A percentile compares a stretch with the other conserved stretches of the same genome.
Conservation (phyloP, 352 stramenopile genomes). For the Globisporangium solare region DNA sequence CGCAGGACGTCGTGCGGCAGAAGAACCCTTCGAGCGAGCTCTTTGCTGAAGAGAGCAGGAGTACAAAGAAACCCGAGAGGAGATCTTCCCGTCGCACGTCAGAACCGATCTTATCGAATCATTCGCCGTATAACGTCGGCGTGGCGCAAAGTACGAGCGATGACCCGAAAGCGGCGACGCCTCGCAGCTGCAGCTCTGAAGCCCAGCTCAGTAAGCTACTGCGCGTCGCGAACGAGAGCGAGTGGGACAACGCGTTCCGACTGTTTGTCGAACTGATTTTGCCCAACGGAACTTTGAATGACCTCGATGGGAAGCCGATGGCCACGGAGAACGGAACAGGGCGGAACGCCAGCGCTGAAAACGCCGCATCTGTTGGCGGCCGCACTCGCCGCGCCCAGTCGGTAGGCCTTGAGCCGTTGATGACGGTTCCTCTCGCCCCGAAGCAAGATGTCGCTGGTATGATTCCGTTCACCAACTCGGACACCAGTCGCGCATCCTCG, state of each 20-base stretch:
- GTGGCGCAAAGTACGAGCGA: neutral
- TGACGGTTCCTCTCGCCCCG: too few relatives aligned
- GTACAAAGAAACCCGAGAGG: neutral
- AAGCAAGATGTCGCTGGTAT: too few relatives aligned
- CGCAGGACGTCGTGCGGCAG: conserved; percentile 28
- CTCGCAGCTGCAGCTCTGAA: neutral
- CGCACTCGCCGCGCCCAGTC: conserved; percentile 8
- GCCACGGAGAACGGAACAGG: neutral
- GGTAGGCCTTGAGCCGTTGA: neutral
- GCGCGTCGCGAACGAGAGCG: conserved; percentile 13
- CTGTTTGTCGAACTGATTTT: conserved; percentile 47
- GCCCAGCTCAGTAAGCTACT: conserved; percentile 13
- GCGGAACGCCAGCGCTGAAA: neutral
- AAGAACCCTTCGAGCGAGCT: conserved; percentile 27
- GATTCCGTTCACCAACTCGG: too few relatives aligned
- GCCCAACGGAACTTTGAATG: conserved; percentile 30
- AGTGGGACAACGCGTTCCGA: conserved; percentile 40
- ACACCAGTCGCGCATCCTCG: too few relatives aligned
- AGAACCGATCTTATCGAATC: neutral
- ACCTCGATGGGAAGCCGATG: conserved; percentile 13
- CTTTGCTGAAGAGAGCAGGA: conserved; percentile 16
- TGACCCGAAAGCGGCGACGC: neutral
- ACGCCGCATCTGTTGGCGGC: conserved; percentile 5
- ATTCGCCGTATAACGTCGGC: neutral
- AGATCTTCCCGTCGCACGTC: conserved; percentile 2